A percentile compares a stretch with the other conserved stretches of the same genome.
These are phyloP conservation scores for Kuraishia ogatae DNA, from an alignment of 805 yeast species.

Conservation along the genomic window DNA sequence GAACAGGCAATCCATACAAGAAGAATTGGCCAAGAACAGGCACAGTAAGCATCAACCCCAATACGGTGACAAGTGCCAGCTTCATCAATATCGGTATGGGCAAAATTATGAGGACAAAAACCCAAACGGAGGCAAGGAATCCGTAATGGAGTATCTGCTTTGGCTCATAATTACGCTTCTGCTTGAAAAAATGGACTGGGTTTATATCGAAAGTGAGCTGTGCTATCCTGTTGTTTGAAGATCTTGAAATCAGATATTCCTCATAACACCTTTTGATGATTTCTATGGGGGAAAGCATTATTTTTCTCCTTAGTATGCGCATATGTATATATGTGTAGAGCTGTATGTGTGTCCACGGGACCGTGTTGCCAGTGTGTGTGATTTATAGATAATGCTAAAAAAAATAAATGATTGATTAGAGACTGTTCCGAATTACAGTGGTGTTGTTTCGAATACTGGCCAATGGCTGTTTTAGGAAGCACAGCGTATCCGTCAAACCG, in stretches of 20 bases:
- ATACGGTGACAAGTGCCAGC: slow-evolving; percentile 29
- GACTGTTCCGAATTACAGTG: too few relatives aligned
- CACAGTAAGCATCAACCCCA: slow-evolving; percentile 39
- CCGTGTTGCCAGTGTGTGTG: too few relatives aligned
- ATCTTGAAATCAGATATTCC: not conserved
- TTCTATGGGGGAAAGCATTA: not conserved
- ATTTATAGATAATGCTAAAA: too few relatives aligned
- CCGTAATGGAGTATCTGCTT: slow-evolving; percentile 2
- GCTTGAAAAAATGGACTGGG: not conserved
- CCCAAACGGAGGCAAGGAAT: slow-evolving; percentile 39
- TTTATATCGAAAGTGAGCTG: not conserved
- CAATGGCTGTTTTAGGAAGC: too few relatives aligned
- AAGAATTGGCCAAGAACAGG: slow-evolving; percentile 84
- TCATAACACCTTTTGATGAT: not conserved
- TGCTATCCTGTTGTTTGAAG: not conserved
- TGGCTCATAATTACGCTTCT: not conserved
- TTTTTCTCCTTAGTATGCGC: not conserved
- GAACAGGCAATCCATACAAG: slow-evolving; percentile 72
- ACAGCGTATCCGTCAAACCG: not conserved
- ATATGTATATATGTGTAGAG: not conserved
- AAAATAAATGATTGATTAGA: too few relatives aligned
- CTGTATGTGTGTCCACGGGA: not conserved
- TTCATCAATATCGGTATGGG: slow-evolving; percentile 41
- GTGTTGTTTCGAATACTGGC: too few relatives aligned
- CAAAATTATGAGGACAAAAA: slow-evolving; percentile 48